Conservation (phyloP, 768 basidiomycete genomes). For the Hirschioporus abietinus region DNA sequence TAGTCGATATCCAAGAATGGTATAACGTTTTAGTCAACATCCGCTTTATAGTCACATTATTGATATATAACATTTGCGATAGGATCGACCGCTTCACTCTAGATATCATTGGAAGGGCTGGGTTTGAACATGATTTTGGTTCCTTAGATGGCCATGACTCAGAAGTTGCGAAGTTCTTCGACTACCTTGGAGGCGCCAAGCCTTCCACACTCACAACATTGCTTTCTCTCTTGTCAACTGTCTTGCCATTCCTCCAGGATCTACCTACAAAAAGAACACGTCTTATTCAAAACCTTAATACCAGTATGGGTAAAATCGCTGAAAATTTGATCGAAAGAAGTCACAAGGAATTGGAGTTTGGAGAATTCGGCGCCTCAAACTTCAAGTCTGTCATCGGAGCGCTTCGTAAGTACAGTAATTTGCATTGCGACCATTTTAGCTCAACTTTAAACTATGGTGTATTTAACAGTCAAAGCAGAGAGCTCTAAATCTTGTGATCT, state of each 20-base stretch:
- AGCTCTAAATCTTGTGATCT: slow-evolving; percentile 19
- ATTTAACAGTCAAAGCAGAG: slow-evolving; percentile 20
- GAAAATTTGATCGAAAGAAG: slow-evolving; percentile 36
- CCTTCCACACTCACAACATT: slow-evolving; percentile 23
- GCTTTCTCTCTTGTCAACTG: slow-evolving; percentile 60
- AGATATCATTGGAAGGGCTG: slow-evolving; percentile 53
- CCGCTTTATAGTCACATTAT: background rate
- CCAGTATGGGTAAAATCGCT: slow-evolving; percentile 48
- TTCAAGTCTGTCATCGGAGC: slow-evolving; percentile 28
- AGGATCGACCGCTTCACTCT: slow-evolving; percentile 16
- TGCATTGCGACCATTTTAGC: background rate
- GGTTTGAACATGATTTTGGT: slow-evolving; percentile 54
- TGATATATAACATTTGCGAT: background rate
- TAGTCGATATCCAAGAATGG: background rate
- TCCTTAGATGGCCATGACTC: slow-evolving; percentile 43
- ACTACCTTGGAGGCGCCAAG: slow-evolving; percentile 16
- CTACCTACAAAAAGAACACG: slow-evolving; percentile 53
- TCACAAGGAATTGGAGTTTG: slow-evolving; percentile 27
- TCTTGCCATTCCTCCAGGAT: slow-evolving; percentile 48
- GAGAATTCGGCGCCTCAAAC: slow-evolving; percentile 20
- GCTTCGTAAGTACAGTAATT: slow-evolving; percentile 7
- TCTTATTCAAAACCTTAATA: slow-evolving; percentile 49
- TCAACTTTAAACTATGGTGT: background rate
- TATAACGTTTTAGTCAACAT: background rate
- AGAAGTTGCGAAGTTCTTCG: slow-evolving; percentile 45